Evolutionary conservation across 345 rosid genomes (phyloP).

Genomic region (Salix arbutifolia): DNA sequence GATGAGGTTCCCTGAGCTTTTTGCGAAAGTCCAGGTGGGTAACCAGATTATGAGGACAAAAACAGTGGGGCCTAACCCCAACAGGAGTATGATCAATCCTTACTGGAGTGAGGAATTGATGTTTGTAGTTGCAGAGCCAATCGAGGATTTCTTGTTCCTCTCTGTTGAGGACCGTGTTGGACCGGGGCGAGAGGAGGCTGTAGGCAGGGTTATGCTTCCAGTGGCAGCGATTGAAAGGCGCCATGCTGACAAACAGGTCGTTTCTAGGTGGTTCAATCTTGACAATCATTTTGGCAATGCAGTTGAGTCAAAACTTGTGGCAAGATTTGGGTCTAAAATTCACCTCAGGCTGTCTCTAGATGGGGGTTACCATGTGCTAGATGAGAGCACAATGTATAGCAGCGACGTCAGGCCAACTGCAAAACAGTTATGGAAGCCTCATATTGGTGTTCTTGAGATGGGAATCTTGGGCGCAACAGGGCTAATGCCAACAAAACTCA

Average conservation of each 20-base stretch:
- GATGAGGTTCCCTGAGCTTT: conserved; percentile 54
- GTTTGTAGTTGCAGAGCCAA: conserved; percentile 72
- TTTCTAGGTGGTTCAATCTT: conserved; percentile 64
- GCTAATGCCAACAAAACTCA: conserved; percentile 54
- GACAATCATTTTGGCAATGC: conserved; percentile 38
- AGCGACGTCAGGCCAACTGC: conserved; percentile 62
- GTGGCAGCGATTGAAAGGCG: conserved; percentile 42
- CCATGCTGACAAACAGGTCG: conserved; percentile 45
- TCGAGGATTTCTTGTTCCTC: conserved; percentile 55
- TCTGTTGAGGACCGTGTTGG: conserved; percentile 54
- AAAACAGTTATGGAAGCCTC: conserved; percentile 61
- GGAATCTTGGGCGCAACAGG: conserved; percentile 69
- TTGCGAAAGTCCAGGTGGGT: conserved; percentile 51
- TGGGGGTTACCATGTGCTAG: conserved; percentile 70
- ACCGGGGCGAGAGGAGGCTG: conserved; percentile 45
- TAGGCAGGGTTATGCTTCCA: conserved; percentile 54
- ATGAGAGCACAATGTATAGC: conserved; percentile 56
- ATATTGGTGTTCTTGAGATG: conserved; percentile 66
- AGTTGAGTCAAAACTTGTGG: conserved; percentile 23
- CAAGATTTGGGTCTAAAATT: conserved; percentile 53
- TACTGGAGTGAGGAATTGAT: conserved; percentile 66
- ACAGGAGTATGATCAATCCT: conserved; percentile 50
- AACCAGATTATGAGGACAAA: conserved; percentile 57
- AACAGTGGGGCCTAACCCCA: conserved; percentile 34
- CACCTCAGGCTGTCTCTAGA: conserved; percentile 61